Conservation (phyloP, 169 alveolate species). For the Eimeria maxima region DNA sequence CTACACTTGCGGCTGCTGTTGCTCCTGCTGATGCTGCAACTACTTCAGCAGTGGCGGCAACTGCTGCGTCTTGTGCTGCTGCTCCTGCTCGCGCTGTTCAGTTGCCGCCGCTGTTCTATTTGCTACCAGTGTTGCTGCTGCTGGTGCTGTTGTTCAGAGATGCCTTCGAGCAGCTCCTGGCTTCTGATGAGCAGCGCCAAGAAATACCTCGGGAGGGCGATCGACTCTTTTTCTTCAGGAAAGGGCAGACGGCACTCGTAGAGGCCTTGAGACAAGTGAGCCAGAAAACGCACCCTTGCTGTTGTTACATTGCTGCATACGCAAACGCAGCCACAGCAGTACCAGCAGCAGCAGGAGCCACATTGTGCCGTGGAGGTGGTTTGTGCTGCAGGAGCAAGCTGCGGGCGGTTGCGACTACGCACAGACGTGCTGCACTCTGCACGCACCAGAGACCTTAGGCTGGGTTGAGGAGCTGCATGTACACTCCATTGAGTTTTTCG, state of each 20-base stretch:
- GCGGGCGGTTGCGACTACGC: not conserved
- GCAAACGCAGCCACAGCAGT: not conserved
- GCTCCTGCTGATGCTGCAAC: not conserved
- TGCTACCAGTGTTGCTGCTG: slow-evolving; percentile 10
- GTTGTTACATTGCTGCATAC: not conserved
- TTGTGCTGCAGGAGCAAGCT: slow-evolving; percentile 38
- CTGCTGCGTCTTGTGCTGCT: not conserved
- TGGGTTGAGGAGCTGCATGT: slow-evolving; percentile 57
- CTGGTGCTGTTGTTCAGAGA: slow-evolving; percentile 43
- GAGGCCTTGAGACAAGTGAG: slow-evolving; percentile 42
- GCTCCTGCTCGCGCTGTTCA: not conserved
- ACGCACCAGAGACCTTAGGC: not conserved
- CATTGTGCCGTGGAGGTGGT: not conserved
- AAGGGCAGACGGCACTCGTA: slow-evolving; percentile 66
- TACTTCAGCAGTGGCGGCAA: not conserved
- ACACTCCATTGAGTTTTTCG: slow-evolving; percentile 39
- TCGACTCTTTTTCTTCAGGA: slow-evolving; percentile 74
- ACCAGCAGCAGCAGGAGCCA: slow-evolving; percentile 16
- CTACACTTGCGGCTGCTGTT: not conserved
- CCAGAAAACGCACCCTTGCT: not conserved
- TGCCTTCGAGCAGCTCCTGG: slow-evolving; percentile 63
- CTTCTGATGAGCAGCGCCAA: slow-evolving; percentile 67
- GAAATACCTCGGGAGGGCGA: slow-evolving; percentile 57
- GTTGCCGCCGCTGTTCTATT: not conserved
- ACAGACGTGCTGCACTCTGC: slow-evolving; percentile 35